Percentiles rank a stretch among this genome's conserved stretches.
phyloP scores from a whole-genome alignment of 331 rosid species.

The Rhamnella rubrinervis region DNA sequence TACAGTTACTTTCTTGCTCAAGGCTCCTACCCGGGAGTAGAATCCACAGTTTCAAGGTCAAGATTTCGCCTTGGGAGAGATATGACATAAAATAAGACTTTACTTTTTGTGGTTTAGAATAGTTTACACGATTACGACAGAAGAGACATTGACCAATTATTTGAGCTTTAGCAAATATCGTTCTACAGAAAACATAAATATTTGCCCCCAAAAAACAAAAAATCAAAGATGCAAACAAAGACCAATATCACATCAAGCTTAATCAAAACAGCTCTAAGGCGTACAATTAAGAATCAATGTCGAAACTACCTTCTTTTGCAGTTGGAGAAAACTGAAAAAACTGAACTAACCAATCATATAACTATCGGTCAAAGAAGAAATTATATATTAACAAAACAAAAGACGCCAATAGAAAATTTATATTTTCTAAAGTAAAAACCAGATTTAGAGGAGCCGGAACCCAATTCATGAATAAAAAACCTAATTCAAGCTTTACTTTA shows the following conservation, averaged over 20 bases:
- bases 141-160: conserved; percentile 28
- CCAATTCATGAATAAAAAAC: background rate
- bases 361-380: conserved; percentile 33
- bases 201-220: conserved; percentile 29
- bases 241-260: conserved; percentile 64
- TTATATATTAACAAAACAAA: background rate
- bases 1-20: no score
- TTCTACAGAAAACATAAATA: conserved; percentile 13
- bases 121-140: conserved; percentile 41
- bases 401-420: background rate
- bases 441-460: background rate
- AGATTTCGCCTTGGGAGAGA: conserved; percentile 18
- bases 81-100: background rate
- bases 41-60: conserved; percentile 17
- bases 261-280: conserved; percentile 39
- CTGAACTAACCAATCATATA: conserved; percentile 37
- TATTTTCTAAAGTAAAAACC: background rate
- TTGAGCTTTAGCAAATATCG: conserved; percentile 6
- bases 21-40: conserved; percentile 7
- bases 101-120: conserved; percentile 25
- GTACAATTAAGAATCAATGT: conserved; percentile 40
- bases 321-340: conserved; percentile 41
- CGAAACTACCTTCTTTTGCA: conserved; percentile 29
- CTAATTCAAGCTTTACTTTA: background rate
- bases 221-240: conserved; percentile 51